Evolutionary conservation across 768 basidiomycete species (phyloP), one percentile per base, ranked within the genome.

Genomic region (Russula compacta): DNA sequence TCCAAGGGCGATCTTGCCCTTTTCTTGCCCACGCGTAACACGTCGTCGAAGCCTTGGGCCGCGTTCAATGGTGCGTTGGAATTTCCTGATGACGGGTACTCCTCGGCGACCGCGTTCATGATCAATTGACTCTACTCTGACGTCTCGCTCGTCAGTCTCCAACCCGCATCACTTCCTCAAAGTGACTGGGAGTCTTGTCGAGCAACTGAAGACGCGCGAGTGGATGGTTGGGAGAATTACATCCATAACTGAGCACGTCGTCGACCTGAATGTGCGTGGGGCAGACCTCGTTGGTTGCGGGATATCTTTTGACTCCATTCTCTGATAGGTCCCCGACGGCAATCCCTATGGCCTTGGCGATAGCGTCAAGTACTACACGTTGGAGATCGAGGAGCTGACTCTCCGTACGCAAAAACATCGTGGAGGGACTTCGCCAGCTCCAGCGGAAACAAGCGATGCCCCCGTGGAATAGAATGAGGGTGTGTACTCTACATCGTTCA

Each of bases 101-200:
- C 24, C 21, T 21, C 21, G 4, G 21, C 2, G 19, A 14, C 35
- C n/a, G 35, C 4, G 19, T 44, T 44, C 17, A n/a, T 11, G 38
- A 38, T 38, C 8, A 38, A 5, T 9, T 19, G 21, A 29, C 24
- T n/a, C 33, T 32, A 3, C 24, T 3, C 2, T 29, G 24, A 29
- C 3, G 24, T 29, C 24, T 29, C 24, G 14, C 8, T 46, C 38
- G n/a, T n/a, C 72, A 92, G 92, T 98, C 7, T 92, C 89, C 12
- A 94, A 92, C 73, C 95, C 95, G 53, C 95, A 98, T 73, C 93
- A 95, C 73, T 98, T 98, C 77, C 81, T 98, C 40, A 83, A 91
- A 69, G 87, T 88, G 3, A 88, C 85, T 0, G 87, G 85, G 0
- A 84, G 86, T 66, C 77, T 98, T 43, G 88, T 85, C 17, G 94